These are phyloP conservation scores for Leishmania braziliensis DNA, from an alignment of 208 protist species.

Conservation along the genomic window DNA sequence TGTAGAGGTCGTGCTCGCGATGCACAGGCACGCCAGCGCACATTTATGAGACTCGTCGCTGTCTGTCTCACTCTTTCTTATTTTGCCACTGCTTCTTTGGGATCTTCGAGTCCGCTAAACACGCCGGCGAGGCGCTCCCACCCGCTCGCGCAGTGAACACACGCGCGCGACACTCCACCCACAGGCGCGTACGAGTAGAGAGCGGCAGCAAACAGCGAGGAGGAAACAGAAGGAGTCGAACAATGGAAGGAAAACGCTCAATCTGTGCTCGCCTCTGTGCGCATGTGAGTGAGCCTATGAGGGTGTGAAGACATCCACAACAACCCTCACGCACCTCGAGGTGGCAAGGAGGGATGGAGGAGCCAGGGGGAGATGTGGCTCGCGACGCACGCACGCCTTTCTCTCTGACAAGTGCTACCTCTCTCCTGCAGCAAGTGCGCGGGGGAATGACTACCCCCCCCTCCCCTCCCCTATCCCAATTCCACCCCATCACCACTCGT, in stretches of 20 bases:
- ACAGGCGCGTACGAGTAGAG: background rate
- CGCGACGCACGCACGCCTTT: background rate
- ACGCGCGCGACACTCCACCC: background rate
- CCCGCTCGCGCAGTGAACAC: background rate
- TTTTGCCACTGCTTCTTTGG: background rate
- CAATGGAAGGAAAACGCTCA: constrained; percentile 12
- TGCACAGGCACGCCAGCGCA: background rate
- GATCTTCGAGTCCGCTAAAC: background rate
- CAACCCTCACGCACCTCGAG: background rate
- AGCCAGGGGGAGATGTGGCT: background rate
- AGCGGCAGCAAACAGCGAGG: background rate
- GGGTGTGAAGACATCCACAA: background rate
- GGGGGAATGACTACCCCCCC: background rate
- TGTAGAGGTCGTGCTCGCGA: background rate
- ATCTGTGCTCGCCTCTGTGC: background rate
- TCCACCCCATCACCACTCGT: background rate
- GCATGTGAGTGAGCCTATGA: background rate
- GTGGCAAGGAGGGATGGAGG: background rate
- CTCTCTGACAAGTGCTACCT: background rate
- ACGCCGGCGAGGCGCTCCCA: background rate
- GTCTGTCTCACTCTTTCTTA: background rate
- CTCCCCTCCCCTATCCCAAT: background rate
- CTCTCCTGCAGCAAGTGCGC: background rate
- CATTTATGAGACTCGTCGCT: background rate
- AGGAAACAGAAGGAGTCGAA: background rate